A percentile compares a stretch with the other conserved stretches of the same genome.
Evolutionary conservation across 2,329 filamentous ascomycete species (phyloP).

Genomic region (Neofusicoccum umdonicola): DNA sequence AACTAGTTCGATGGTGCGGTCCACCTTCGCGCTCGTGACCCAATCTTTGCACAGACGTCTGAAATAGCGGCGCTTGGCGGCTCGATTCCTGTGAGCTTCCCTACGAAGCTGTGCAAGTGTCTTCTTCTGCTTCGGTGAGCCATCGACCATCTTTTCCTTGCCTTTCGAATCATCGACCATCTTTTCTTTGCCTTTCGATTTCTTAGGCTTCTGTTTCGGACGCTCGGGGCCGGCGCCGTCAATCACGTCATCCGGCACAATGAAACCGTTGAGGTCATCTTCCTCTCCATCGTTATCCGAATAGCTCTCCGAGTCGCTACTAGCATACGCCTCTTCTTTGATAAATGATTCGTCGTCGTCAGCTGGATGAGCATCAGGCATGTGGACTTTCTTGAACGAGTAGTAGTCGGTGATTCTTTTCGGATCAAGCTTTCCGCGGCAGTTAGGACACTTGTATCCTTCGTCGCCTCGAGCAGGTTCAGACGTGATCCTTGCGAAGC

Average conservation of each 20-base stretch:
- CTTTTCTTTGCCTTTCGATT: conserved; percentile 21
- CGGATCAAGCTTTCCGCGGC: conserved; percentile 65
- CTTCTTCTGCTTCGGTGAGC: conserved; percentile 31
- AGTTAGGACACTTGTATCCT: conserved; percentile 69
- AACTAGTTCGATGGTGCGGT: conserved; percentile 66
- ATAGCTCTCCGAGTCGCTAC: conserved; percentile 24
- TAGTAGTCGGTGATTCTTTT: conserved; percentile 70
- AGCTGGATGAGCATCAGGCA: conserved; percentile 40
- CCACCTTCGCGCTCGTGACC: conserved; percentile 72
- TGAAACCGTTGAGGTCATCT: conserved; percentile 33
- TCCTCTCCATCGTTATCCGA: conserved; percentile 36
- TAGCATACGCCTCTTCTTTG: conserved; percentile 22
- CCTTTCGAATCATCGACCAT: conserved; percentile 27
- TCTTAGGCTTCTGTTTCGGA: conserved; percentile 16
- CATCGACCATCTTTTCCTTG: conserved; percentile 24
- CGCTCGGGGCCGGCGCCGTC: conserved; percentile 24
- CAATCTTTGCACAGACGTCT: conserved; percentile 65
- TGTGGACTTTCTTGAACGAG: conserved; percentile 69
- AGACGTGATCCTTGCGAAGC: conserved; percentile 52
- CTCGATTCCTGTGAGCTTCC: conserved; percentile 61
- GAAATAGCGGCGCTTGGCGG: conserved; percentile 68
- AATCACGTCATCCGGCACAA: conserved; percentile 33
- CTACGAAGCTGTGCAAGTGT: conserved; percentile 66
- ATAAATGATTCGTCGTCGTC: conserved; percentile 41
- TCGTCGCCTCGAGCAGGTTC: conserved; percentile 62